Percentiles rank a stretch among this genome's conserved stretches.
These are phyloP conservation scores for Hypoxylon lienhwacheense DNA, from an alignment of 495 filamentous ascomycete genomes.

Conservation along the genomic window DNA sequence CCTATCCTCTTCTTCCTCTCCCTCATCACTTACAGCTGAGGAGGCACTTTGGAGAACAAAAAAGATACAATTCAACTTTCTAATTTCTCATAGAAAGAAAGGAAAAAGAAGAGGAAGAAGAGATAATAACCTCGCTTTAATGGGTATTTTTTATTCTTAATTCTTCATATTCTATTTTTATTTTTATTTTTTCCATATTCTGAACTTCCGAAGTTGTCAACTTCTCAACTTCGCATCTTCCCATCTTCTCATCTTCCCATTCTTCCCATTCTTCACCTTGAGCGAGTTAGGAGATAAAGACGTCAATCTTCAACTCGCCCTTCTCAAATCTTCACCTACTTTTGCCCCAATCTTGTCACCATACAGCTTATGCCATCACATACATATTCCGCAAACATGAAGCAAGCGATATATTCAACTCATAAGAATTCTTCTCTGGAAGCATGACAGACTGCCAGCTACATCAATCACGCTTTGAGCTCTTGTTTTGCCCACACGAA, in stretches of 20 bases:
- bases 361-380: no score
- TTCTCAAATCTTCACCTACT: no score
- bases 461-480: slow-evolving; percentile 13
- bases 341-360: background rate
- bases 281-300: background rate
- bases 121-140: no score
- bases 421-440: slow-evolving; percentile 7
- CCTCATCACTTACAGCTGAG: background rate
- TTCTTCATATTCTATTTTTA: no score
- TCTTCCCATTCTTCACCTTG: no score
- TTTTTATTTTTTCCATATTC: no score
- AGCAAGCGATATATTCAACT: background rate
- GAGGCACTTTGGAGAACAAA: no score
- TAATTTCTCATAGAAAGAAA: background rate
- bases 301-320: no score
- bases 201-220: no score
- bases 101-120: background rate
- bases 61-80: background rate
- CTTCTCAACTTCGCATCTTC: no score
- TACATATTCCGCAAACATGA: slow-evolving; percentile 1
- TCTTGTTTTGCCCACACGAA: slow-evolving; percentile 7
- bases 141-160: no score
- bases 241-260: no score
- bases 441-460: slow-evolving; percentile 18
- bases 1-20: background rate